phyloP scores from a whole-genome alignment of 2,329 filamentous ascomycete genomes.

The Trichoderma brevicompactum region DNA sequence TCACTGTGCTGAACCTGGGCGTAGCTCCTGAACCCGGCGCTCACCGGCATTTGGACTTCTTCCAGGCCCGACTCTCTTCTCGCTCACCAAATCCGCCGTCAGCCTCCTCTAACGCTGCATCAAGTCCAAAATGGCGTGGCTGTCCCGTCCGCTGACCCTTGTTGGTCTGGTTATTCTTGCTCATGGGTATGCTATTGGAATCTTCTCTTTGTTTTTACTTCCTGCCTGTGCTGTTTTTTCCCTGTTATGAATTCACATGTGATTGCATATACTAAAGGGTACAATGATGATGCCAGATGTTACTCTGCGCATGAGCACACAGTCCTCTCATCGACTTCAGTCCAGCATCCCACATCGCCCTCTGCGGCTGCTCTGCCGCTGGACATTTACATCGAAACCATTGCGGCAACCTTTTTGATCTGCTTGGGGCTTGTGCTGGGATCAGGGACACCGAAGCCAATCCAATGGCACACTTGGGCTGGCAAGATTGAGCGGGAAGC shows the following conservation, averaged over 20 bases:
- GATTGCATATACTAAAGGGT: not conserved
- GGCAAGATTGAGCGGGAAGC: conserved; percentile 83
- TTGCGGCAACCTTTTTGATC: conserved; percentile 79
- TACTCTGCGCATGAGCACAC: conserved; percentile 97
- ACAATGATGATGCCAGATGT: conserved; percentile 61
- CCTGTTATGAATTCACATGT: not conserved
- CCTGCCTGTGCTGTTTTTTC: too few relatives aligned
- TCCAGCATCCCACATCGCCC: conserved; percentile 50
- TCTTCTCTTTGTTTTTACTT: not conserved
- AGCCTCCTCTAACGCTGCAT: not conserved
- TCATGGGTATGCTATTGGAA: conserved; percentile 12
- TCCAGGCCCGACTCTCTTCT: conserved; percentile 13
- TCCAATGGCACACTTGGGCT: conserved; percentile 81
- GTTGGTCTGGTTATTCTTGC: conserved; percentile 23
- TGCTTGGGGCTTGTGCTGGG: conserved; percentile 80
- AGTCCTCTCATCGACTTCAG: conserved; percentile 64
- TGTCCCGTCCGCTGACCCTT: conserved; percentile 24
- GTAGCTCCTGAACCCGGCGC: not conserved
- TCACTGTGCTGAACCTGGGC: conserved; percentile 12
- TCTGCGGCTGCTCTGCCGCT: conserved; percentile 65
- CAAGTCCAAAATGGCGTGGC: conserved; percentile 17
- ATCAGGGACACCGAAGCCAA: conserved; percentile 79
- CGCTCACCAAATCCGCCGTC: not conserved
- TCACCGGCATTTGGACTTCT: conserved; percentile 11
- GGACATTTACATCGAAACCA: conserved; percentile 86